Evolutionary conservation across 2,329 filamentous ascomycete species (phyloP).

Genomic region (Tolypocladium inflatum): DNA sequence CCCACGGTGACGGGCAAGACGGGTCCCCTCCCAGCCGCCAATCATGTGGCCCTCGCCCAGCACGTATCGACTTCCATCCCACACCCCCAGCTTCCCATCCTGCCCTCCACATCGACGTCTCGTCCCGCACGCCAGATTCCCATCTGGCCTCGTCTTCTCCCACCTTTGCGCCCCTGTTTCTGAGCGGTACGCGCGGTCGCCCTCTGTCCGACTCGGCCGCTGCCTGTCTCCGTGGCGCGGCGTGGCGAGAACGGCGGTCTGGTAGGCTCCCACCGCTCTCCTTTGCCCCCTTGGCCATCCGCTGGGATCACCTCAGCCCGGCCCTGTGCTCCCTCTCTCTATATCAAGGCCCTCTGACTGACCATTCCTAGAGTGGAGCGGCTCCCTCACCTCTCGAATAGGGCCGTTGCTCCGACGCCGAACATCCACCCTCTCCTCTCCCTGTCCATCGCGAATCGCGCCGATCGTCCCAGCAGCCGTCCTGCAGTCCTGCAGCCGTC

Average conservation of each 20-base stretch:
- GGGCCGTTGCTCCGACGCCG: not conserved
- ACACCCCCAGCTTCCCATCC: constrained; percentile 8
- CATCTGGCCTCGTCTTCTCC: constrained; percentile 7
- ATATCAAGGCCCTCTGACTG: constrained; percentile 8
- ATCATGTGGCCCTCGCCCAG: constrained; percentile 20
- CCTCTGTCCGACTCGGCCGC: constrained; percentile 12
- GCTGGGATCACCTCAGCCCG: constrained; percentile 1
- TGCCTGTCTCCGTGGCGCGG: constrained; percentile 7
- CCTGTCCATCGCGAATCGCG: constrained; percentile 1
- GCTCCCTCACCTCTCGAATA: not conserved
- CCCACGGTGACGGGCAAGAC: not conserved
- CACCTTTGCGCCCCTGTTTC: constrained; percentile 8
- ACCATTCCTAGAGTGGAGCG: constrained; percentile 10
- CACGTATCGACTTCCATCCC: constrained; percentile 11
- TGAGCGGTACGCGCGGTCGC: constrained; percentile 22
- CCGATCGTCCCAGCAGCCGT: constrained; percentile 11
- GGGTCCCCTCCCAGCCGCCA: constrained; percentile 14
- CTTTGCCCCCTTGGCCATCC: not conserved
- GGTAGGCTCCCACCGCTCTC: constrained; percentile 8
- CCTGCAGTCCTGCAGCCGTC: not conserved
- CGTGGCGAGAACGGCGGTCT: constrained; percentile 6
- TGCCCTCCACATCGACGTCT: constrained; percentile 13
- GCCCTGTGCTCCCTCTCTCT: constrained; percentile 3
- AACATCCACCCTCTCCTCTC: constrained; percentile 1
- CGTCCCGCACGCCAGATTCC: constrained; percentile 13